phyloP scores from a whole-genome alignment of 1,139 yeast genomes.

The Chernovozyma sophiae-reginae region DNA sequence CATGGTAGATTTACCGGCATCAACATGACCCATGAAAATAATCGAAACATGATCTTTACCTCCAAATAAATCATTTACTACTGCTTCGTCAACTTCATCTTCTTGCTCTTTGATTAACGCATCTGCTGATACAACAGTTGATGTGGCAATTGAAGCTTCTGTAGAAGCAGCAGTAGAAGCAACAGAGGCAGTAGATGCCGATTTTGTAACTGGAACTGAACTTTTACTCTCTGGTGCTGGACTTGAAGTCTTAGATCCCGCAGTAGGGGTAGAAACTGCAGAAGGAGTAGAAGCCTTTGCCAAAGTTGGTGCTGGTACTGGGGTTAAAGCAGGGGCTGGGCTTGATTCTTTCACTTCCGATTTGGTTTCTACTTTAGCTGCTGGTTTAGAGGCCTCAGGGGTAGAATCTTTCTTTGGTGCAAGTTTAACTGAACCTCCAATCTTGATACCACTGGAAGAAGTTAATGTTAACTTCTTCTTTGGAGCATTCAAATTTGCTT shows the following conservation, averaged over 20 bases:
- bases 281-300: slow-evolving; percentile 15
- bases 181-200: slow-evolving; percentile 13
- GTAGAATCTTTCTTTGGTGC: slow-evolving; percentile 20
- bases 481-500: slow-evolving; percentile 48
- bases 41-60: slow-evolving; percentile 96
- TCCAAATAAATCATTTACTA: slow-evolving; percentile 89
- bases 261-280: slow-evolving; percentile 3
- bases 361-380: slow-evolving; percentile 8
- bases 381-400: slow-evolving; percentile 10
- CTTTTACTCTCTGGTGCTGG: slow-evolving; percentile 9
- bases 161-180: slow-evolving; percentile 13
- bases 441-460: slow-evolving; percentile 61
- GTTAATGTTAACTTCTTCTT: slow-evolving; percentile 61
- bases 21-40: slow-evolving; percentile 99
- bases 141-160: slow-evolving; percentile 10
- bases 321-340: slow-evolving; percentile 17
- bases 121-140: slow-evolving; percentile 31
- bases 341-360: slow-evolving; percentile 18
- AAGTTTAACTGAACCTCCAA: slow-evolving; percentile 53
- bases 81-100: slow-evolving; percentile 81
- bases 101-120: slow-evolving; percentile 70
- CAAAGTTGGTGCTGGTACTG: slow-evolving; percentile 10
- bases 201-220: slow-evolving; percentile 9
- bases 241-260: slow-evolving; percentile 8
- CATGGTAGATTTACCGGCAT: slow-evolving; percentile 99